These are phyloP conservation scores for Guyanaporus albipodus DNA, from an alignment of 768 basidiomycete species.

Conservation along the genomic window DNA sequence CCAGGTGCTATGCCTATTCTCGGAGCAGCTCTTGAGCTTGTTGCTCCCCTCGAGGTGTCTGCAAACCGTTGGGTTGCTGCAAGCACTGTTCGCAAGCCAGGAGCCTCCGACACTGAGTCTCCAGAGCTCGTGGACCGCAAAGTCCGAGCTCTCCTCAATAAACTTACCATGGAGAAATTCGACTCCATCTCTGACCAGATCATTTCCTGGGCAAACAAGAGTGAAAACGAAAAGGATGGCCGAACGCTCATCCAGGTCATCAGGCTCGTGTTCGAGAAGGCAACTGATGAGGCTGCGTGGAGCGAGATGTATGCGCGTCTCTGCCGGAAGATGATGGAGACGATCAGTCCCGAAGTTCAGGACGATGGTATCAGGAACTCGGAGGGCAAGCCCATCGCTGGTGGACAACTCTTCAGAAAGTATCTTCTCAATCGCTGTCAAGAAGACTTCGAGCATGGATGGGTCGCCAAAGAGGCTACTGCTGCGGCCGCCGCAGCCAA, in stretches of 20 bases:
- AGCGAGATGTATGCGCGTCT: constrained; percentile 97
- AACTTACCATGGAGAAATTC: constrained; percentile 95
- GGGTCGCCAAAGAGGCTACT: constrained; percentile 84
- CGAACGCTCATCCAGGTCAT: constrained; percentile 95
- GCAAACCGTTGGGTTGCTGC: constrained; percentile 78
- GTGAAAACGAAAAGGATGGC: constrained; percentile 88
- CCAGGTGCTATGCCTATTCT: constrained; percentile 28
- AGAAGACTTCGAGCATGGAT: constrained; percentile 96
- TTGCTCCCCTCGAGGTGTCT: constrained; percentile 73
- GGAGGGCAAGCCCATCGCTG: constrained; percentile 87
- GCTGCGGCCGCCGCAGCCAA: constrained; percentile 84
- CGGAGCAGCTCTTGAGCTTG: constrained; percentile 51
- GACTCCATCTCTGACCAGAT: constrained; percentile 95
- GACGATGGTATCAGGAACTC: constrained; percentile 80
- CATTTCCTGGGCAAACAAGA: constrained; percentile 92
- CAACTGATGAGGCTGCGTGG: constrained; percentile 93
- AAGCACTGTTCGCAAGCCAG: constrained; percentile 42
- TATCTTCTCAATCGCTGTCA: constrained; percentile 96
- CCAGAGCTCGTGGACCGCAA: constrained; percentile 90
- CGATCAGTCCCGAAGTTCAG: constrained; percentile 80
- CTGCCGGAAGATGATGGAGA: constrained; percentile 94
- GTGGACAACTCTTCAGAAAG: constrained; percentile 94
- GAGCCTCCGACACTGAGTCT: constrained; percentile 51
- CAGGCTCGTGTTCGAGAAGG: constrained; percentile 94
- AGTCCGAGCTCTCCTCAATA: constrained; percentile 89